These are phyloP conservation scores for Golubevia sp. DNA, from an alignment of 1,284 basidiomycete genomes.

Conservation along the genomic window DNA sequence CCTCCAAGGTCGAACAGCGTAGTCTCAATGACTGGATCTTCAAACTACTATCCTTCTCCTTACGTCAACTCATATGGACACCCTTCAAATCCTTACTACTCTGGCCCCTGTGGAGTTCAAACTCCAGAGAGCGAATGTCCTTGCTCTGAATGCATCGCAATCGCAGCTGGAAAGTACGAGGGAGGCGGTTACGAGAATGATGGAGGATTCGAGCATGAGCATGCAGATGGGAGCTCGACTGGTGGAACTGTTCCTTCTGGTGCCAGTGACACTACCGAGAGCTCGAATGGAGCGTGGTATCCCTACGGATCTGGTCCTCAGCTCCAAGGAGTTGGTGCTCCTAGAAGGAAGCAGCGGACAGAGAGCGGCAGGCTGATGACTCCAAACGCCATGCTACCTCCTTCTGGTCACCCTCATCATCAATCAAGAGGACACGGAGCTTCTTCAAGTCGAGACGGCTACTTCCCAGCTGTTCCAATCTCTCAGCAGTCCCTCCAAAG, in stretches of 20 bases:
- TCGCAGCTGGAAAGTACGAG: conserved; percentile 20
- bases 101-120: conserved; percentile 1
- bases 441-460: conserved; percentile 18
- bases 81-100: neutral
- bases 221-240: conserved; percentile 22
- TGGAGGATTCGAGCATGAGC: conserved; percentile 4
- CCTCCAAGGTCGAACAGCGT: neutral
- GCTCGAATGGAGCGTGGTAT: conserved; percentile 27
- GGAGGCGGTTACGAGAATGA: conserved; percentile 4
- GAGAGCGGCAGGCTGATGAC: conserved; percentile 44
- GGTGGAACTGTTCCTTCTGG: conserved; percentile 42
- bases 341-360: conserved; percentile 26
- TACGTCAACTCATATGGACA: neutral
- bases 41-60: neutral
- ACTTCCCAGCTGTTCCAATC: conserved; percentile 19
- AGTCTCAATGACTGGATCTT: neutral
- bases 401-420: conserved; percentile 6
- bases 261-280: conserved; percentile 48
- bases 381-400: conserved; percentile 30
- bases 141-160: conserved; percentile 33
- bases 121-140: conserved; percentile 44
- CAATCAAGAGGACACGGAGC: neutral
- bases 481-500: neutral
- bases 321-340: neutral
- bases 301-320: conserved; percentile 12